phyloP scores from a whole-genome alignment of 176 grass and related monocot species.

The Alloteropsis semialata region DNA sequence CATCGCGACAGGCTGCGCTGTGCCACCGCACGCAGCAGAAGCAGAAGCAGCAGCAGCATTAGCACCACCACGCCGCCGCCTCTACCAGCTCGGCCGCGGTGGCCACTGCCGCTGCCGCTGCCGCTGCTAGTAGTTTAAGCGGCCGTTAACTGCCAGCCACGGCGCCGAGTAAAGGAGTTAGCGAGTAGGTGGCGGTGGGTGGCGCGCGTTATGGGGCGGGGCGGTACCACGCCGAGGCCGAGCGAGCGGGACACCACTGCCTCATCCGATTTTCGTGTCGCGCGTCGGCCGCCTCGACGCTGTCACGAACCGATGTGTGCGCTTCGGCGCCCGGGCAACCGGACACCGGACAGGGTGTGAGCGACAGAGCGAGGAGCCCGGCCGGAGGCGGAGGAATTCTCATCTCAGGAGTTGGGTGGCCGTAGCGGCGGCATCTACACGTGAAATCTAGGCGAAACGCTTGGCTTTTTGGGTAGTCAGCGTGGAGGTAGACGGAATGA shows the following conservation, averaged over 20 bases:
- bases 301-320: neutral
- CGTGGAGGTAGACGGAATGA: neutral
- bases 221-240: neutral
- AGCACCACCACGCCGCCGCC: too few species aligned
- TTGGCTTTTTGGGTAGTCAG: neutral
- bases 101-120: neutral
- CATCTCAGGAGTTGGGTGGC: neutral
- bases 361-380: neutral
- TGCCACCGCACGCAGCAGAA: slow-evolving; percentile 25
- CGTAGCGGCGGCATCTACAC: neutral
- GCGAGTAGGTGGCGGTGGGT: slow-evolving; percentile 34
- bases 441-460: slow-evolving; percentile 25
- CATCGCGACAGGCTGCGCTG: slow-evolving; percentile 22
- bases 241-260: neutral
- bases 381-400: neutral
- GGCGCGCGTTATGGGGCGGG: slow-evolving; percentile 37
- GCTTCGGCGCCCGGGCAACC: too few species aligned
- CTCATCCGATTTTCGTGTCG: neutral
- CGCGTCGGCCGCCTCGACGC: neutral
- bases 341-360: too few species aligned
- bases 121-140: neutral
- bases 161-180: neutral
- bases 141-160: neutral
- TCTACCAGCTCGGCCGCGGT: neutral
- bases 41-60: slow-evolving; percentile 13